Percentiles rank a stretch among this genome's conserved stretches.
Conservation (phyloP, 352 stramenopile species). For the Globisporangium polare region DNA sequence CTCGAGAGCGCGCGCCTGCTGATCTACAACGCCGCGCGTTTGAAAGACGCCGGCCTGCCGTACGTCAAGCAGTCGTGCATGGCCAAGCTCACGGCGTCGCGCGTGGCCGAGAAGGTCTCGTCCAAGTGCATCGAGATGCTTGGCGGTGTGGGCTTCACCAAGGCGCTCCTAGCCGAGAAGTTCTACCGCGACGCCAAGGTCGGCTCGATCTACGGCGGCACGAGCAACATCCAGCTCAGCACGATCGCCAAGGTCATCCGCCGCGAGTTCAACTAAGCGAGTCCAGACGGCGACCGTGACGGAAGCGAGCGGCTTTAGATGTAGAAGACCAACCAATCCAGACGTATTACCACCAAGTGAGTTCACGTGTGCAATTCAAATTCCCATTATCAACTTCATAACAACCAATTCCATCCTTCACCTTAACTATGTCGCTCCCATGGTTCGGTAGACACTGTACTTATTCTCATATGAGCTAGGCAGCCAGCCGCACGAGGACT, state of each 20-base stretch:
- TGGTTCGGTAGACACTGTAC: too few relatives aligned
- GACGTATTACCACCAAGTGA: neutral
- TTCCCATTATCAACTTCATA: too few relatives aligned
- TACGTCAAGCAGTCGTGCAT: conserved; percentile 94
- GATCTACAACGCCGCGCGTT: conserved; percentile 89
- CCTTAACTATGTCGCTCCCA: too few relatives aligned
- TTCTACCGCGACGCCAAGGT: conserved; percentile 96
- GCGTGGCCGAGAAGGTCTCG: conserved; percentile 88
- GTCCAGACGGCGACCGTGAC: neutral
- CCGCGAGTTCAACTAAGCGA: conserved; percentile 43
- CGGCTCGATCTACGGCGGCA: conserved; percentile 94
- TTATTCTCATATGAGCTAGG: too few relatives aligned
- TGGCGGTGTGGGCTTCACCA: conserved; percentile 91
- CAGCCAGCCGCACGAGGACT: neutral
- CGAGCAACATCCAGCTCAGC: conserved; percentile 92
- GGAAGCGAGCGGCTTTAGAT: neutral
- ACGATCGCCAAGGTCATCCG: conserved; percentile 82
- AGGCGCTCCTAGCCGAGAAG: conserved; percentile 90
- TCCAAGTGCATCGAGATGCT: conserved; percentile 92
- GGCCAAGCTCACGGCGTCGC: conserved; percentile 90
- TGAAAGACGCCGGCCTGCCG: conserved; percentile 87
- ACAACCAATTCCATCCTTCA: neutral
- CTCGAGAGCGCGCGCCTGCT: conserved; percentile 88
- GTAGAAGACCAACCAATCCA: neutral
- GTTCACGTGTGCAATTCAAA: too few relatives aligned